Base-by-base conservation (phyloP, 495 filamentous ascomycete species). In the Lindgomyces ingoldianus region DNA sequence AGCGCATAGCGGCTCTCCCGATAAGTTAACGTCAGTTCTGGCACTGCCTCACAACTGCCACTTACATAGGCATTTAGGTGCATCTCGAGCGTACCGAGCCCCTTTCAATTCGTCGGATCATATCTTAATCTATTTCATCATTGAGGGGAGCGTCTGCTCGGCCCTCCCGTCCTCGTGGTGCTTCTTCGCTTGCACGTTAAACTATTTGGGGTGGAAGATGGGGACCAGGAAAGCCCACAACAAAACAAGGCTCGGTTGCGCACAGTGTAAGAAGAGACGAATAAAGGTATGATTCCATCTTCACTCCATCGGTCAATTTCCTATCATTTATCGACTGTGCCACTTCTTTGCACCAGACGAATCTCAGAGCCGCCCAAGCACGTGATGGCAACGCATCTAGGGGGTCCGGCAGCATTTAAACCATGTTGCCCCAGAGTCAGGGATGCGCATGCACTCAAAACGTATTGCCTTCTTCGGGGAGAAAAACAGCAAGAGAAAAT, bases 191-290 rank as follows among this genome's bases (percentile, higher is more conserved):
- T n/a, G n/a, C n/a, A n/a, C n/a, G n/a, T n/a, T n/a, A n/a, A n/a
- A n/a, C n/a, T n/a, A n/a, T n/a, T n/a, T n/a, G n/a, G n/a, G n/a
- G n/a, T n/a, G n/a, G n/a, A n/a, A 60, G 10, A 67, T 62, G 64
- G 19, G 36, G 24, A 56, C 48, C 16, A 67, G 57, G 44, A 50
- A 59, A 75, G 42, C 70, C 1, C 70, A 64, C 42, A 70, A 60
- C 33, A 74, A 74, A 49, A 63, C 62, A 4, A 49, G 69, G 18
- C 60, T 64, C n/a, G 72, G 72, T 2, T 74, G 72, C 45, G 54
- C 27, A 10, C 44, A 54, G 14, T 74, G 72, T 62, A 74, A 74
- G 47, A 52, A 55, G 22, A 45, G 72, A 27, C 49, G 65, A 6
- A 58, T 74, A 16, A 74, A 74, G 64, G 72, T 74, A 52, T 49